Conservation (phyloP, 495 filamentous ascomycete species). For the Aspergillus panamensis region DNA sequence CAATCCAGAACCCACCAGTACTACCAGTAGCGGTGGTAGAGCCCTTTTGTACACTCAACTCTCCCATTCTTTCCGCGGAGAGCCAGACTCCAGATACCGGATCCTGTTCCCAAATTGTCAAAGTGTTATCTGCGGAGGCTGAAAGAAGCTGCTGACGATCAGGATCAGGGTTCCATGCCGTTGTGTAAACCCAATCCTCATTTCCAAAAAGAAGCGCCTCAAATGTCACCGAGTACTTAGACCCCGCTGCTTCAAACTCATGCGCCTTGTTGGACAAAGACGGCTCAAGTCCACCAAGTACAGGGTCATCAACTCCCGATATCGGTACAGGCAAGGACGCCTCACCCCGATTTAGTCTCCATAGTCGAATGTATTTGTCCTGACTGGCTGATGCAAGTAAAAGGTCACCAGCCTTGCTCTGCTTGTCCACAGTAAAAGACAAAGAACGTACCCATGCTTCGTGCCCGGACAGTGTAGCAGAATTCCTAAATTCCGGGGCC, state of each 20-base stretch:
- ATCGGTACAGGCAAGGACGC: constrained; percentile 28
- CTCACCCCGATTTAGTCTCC: constrained; percentile 74
- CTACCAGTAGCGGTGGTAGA: constrained; percentile 94
- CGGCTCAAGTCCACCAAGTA: constrained; percentile 58
- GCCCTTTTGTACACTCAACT: constrained; percentile 89
- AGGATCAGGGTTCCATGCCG: constrained; percentile 62
- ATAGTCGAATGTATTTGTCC: constrained; percentile 94
- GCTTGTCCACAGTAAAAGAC: constrained; percentile 65
- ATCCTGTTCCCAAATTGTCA: constrained; percentile 90
- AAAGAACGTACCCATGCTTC: constrained; percentile 93
- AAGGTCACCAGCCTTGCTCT: constrained; percentile 57
- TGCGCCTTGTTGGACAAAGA: constrained; percentile 85
- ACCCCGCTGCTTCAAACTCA: constrained; percentile 53
- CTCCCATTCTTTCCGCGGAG: constrained; percentile 76
- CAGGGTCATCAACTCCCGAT: constrained; percentile 44
- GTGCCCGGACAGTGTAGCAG: constrained; percentile 80
- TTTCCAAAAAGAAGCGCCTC: constrained; percentile 94
- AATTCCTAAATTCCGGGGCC: constrained; percentile 57
- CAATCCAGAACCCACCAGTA: constrained; percentile 93
- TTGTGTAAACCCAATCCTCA: constrained; percentile 96
- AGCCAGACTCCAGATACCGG: constrained; percentile 83
- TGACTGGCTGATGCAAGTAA: constrained; percentile 92
- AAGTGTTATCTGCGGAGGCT: constrained; percentile 90
- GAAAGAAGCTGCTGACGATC: constrained; percentile 71
- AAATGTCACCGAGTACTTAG: constrained; percentile 77